phyloP scores from a whole-genome alignment of 2,329 filamentous ascomycete species.

The Didymella pinodella region DNA sequence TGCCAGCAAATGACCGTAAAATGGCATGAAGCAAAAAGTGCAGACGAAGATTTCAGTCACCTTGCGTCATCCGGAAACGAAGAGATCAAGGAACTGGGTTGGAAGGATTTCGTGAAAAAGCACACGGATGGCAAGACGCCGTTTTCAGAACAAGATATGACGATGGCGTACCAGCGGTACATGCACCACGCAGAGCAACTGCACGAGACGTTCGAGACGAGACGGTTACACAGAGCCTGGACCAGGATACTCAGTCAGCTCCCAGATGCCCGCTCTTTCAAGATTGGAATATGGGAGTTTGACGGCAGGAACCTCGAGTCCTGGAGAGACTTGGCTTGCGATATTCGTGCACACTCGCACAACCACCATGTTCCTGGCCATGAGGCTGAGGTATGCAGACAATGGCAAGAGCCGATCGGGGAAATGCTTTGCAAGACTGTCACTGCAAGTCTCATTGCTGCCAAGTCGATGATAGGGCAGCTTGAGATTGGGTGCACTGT shows the following conservation, averaged over 20 bases:
- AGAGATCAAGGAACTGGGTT: not conserved
- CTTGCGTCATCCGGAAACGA: too few species aligned
- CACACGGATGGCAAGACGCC: conserved; percentile 1
- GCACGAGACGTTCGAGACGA: not conserved
- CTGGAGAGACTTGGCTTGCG: not conserved
- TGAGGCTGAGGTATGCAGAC: not conserved
- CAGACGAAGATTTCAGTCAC: not conserved
- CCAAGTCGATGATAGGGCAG: not conserved
- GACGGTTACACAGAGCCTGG: not conserved
- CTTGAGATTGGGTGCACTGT: not conserved
- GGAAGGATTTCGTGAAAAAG: not conserved
- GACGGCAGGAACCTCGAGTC: not conserved
- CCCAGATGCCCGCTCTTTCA: not conserved
- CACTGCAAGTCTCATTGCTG: conserved; percentile 1
- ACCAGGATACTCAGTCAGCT: not conserved
- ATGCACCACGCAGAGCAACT: not conserved
- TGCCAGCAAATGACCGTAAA: not conserved
- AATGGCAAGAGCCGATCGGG: not conserved
- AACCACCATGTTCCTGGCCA: not conserved
- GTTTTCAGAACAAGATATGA: not conserved
- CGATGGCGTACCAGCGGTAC: not conserved
- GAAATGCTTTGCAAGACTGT: not conserved
- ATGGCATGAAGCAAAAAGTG: not conserved
- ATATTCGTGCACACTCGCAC: not conserved
- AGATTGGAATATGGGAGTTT: not conserved